A percentile compares a stretch with the other conserved stretches of the same genome.
phyloP scores from a whole-genome alignment of 73 alveolate genomes.

The Paraurostyla sp. region DNA sequence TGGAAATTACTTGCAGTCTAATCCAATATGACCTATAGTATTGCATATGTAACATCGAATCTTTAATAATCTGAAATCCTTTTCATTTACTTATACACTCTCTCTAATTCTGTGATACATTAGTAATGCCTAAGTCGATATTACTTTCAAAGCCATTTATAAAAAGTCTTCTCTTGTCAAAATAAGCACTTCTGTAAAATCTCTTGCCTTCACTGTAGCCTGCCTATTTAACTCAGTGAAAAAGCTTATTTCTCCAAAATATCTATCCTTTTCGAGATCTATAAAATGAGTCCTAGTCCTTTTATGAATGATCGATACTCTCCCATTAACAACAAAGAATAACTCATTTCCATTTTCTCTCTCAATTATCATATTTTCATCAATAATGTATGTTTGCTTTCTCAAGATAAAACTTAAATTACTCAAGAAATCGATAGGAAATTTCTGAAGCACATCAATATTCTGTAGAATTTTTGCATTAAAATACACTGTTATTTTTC shows the following conservation, averaged over 20 bases:
- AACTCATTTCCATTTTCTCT: conserved; percentile 62
- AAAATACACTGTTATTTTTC: conserved; percentile 70
- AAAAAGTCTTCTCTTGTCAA: conserved; percentile 70
- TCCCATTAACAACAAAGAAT: conserved; percentile 74
- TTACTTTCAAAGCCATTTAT: conserved; percentile 26
- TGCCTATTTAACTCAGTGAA: conserved; percentile 73
- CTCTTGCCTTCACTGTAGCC: conserved; percentile 77
- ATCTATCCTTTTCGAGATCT: conserved; percentile 63
- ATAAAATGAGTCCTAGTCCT: conserved; percentile 36
- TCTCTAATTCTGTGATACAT: conserved; percentile 35
- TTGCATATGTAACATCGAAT: conserved; percentile 81
- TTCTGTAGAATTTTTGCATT: conserved; percentile 71
- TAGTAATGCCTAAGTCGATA: neutral
- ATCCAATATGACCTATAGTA: conserved; percentile 67
- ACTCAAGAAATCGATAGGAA: conserved; percentile 66
- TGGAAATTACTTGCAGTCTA: conserved; percentile 35
- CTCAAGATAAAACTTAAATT: conserved; percentile 59
- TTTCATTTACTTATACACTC: neutral
- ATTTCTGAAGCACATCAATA: conserved; percentile 67
- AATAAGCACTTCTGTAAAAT: conserved; percentile 79
- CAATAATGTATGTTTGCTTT: conserved; percentile 80
- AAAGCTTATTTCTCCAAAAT: conserved; percentile 86
- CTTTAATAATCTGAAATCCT: conserved; percentile 33
- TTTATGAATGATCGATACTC: conserved; percentile 69
- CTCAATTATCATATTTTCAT: conserved; percentile 75